Percentiles rank a stretch among this genome's conserved stretches.
These are phyloP conservation scores for Dryas drummondii DNA, from an alignment of 306 rosid genomes.

Conservation along the genomic window DNA sequence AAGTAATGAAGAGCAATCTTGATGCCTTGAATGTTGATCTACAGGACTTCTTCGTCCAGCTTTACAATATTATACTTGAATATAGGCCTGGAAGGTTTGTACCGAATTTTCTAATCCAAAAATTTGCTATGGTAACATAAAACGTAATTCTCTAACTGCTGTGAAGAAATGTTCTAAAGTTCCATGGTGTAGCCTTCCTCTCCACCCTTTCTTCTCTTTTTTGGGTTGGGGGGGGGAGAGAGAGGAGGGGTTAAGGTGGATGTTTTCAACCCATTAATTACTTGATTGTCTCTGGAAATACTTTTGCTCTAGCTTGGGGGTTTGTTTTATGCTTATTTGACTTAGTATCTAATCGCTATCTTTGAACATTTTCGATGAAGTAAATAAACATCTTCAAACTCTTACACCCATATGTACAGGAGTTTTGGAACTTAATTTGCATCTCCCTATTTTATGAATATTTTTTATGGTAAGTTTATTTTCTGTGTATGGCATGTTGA, in stretches of 20 bases:
- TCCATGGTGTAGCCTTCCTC: no score
- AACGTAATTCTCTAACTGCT: neutral
- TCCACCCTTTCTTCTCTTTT: no score
- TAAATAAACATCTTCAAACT: neutral
- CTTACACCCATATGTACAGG: neutral
- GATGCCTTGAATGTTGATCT: conserved; percentile 93
- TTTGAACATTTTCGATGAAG: neutral
- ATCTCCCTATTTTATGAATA: neutral
- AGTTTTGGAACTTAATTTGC: conserved; percentile 10
- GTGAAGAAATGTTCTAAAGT: neutral
- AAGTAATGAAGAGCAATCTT: conserved; percentile 91
- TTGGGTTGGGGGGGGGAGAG: no score
- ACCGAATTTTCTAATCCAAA: conserved; percentile 3
- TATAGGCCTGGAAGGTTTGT: conserved; percentile 95
- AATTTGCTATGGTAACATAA: neutral
- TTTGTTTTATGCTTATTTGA: neutral
- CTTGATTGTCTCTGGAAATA: neutral
- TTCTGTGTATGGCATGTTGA: neutral
- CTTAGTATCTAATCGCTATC: conserved; percentile 1
- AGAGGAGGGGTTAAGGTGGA: neutral
- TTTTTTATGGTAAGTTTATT: neutral
- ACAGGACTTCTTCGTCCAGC: conserved; percentile 83
- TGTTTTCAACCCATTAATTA: neutral
- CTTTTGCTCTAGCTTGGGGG: no score
- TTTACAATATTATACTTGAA: conserved; percentile 85